phyloP scores from a whole-genome alignment of 441 rosid species.

The Pelargonium australe region DNA sequence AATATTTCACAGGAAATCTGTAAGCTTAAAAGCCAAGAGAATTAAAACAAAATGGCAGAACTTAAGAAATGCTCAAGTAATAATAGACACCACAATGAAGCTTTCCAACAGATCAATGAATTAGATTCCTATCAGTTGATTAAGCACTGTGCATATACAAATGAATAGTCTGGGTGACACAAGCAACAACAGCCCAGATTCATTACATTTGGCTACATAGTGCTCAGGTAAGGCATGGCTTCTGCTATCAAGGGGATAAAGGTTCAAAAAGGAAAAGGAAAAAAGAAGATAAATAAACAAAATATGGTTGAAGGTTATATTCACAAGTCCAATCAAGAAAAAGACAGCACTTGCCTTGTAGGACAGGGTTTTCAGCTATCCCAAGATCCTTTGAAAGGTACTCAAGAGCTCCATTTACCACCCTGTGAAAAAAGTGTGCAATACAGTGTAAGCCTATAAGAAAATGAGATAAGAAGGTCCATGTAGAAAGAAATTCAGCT shows the following conservation, averaged over 20 bases:
- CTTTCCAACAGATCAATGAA: neutral
- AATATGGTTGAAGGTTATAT: neutral
- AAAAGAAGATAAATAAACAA: conserved; percentile 13
- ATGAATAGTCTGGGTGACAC: neutral
- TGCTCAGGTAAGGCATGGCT: neutral
- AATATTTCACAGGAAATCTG: conserved; percentile 17
- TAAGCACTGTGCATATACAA: neutral
- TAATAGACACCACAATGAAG: neutral
- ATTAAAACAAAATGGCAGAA: neutral
- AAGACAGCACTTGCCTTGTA: conserved; percentile 62
- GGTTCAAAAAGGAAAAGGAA: neutral
- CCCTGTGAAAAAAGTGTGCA: conserved; percentile 38
- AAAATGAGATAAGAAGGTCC: neutral
- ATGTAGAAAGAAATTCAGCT: conserved; percentile 5
- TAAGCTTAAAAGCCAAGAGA: conserved; percentile 9
- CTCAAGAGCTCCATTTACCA: conserved; percentile 93
- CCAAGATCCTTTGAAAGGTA: conserved; percentile 95
- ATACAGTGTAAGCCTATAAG: conserved; percentile 6
- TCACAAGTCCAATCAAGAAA: conserved; percentile 1
- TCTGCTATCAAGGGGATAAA: neutral
- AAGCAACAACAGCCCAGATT: neutral
- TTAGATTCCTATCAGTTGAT: neutral
- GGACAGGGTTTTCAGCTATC: conserved; percentile 67
- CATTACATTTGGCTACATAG: neutral
- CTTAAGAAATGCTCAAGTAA: neutral